Conservation (phyloP, 2,329 filamentous ascomycete species). For the Ascochyta viciae-villosae region DNA sequence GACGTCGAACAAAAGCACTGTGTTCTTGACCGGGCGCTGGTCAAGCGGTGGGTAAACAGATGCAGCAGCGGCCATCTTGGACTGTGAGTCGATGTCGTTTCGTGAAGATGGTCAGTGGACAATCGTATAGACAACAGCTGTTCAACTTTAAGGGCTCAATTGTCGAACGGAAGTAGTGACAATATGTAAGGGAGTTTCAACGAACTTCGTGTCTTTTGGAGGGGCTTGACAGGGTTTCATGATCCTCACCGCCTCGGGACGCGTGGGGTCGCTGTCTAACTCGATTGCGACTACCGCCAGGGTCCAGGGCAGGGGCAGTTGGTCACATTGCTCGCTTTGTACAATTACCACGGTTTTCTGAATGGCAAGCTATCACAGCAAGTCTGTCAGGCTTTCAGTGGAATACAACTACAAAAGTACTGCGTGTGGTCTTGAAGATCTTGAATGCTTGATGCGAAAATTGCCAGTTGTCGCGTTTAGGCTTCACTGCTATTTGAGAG, state of each 20-base stretch:
- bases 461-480: not conserved
- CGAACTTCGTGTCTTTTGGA: constrained; percentile 26
- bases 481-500: not conserved
- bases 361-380: no score
- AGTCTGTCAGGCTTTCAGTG: not conserved
- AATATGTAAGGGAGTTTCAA: constrained; percentile 19
- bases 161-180: not conserved
- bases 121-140: not conserved
- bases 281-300: constrained; percentile 14
- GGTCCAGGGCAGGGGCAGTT: constrained; percentile 8
- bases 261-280: constrained; percentile 29
- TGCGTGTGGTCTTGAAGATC: no score
- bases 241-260: constrained; percentile 30
- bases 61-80: constrained; percentile 51
- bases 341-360: not conserved
- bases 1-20: constrained; percentile 94
- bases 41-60: constrained; percentile 74
- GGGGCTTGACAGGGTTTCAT: constrained; percentile 29
- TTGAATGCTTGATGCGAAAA: not conserved
- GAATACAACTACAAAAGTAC: not conserved
- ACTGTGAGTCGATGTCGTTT: not conserved
- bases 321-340: constrained; percentile 2
- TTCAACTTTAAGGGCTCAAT: not conserved
- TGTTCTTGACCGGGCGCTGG: constrained; percentile 88
- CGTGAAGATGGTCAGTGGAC: not conserved